Evolutionary conservation across 768 basidiomycete genomes (phyloP).

Genomic region (Tricholoma saponaceum): DNA sequence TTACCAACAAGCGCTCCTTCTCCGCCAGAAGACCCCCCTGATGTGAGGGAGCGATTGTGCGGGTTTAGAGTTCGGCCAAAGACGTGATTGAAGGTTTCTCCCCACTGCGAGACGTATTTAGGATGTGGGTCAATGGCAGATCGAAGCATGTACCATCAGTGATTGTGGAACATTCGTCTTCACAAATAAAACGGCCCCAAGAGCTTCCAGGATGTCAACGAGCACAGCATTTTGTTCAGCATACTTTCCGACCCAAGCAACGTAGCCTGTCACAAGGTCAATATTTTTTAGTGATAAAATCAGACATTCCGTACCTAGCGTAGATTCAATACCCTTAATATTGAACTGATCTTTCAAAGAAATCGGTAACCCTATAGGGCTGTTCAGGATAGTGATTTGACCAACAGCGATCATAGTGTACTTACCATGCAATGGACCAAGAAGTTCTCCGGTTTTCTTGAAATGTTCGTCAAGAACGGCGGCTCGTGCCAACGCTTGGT

Average conservation of each 20-base stretch:
- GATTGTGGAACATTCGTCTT: conserved; percentile 79
- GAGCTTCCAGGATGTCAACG: conserved; percentile 59
- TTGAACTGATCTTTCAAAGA: conserved; percentile 74
- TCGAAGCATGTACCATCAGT: conserved; percentile 48
- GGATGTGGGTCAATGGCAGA: neutral
- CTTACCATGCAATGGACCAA: conserved; percentile 77
- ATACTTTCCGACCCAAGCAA: conserved; percentile 63
- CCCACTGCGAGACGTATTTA: conserved; percentile 43
- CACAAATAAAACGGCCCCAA: conserved; percentile 70
- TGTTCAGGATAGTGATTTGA: neutral
- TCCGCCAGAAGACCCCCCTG: conserved; percentile 83
- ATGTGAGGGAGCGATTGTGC: conserved; percentile 62
- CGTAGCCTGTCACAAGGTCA: conserved; percentile 49
- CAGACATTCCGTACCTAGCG: conserved; percentile 45
- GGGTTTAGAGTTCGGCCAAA: conserved; percentile 82
- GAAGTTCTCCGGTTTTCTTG: conserved; percentile 53
- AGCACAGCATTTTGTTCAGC: conserved; percentile 58
- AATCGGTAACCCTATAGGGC: conserved; percentile 46
- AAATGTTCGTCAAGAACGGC: conserved; percentile 61
- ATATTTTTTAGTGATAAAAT: neutral
- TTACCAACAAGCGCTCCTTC: conserved; percentile 74
- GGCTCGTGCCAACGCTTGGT: conserved; percentile 62
- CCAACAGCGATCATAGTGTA: conserved; percentile 5
- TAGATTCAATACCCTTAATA: conserved; percentile 66
- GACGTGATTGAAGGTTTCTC: conserved; percentile 73